Evolutionary conservation across 768 basidiomycete genomes (phyloP), one percentile per base, ranked within the genome.

Genomic region (Tricholoma bakamatsutake): DNA sequence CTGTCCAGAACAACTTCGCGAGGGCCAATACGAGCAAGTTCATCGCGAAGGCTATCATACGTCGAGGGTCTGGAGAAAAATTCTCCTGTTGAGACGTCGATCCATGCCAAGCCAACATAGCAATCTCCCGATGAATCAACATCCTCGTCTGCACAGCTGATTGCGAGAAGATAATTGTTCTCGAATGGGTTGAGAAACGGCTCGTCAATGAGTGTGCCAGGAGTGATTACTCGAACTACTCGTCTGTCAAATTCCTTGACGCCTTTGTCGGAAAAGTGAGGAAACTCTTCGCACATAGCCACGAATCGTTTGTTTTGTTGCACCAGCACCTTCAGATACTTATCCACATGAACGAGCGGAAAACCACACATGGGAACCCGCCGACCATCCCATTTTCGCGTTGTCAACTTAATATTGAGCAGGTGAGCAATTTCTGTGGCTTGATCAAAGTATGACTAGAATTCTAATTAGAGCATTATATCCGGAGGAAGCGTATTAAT

Each of bases 371-470:
- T 96, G 9, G 81, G 77, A 42, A 93, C 76, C 40, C 80, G 78
- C 13, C 78, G 73, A 15, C 80, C 83, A 58, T 81, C 81, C 90
- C 88, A 91, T 63, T 81, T 80, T 57, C 86, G 81, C 56, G 82
- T 81, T 2, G 92, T 87, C 21, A 94, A 74, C 62, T 93, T 95
- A 71, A 96, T 93, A 61, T 82, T 83, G 10, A 97, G 78, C 13
- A 94, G 72, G 30, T 75, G 77, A 4, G 93, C 77, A 5, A 98
- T 84, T 57, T 89, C 84, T 12, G 74, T 71, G 7, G 94, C 93
- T 77, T 95, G 95, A 39, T 90, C 87, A 62, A 96, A 98, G 68
- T 97, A 97, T 0, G 95, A 95, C 94, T 98, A 53, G n/a, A 28
- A 24, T 15, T 43, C 21, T 24, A 21, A 51, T 57, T 50, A 64